A percentile compares a stretch with the other conserved stretches of the same genome.
Conservation (phyloP, 495 filamentous ascomycete species). For the Melanomma pulvis-pyrius region DNA sequence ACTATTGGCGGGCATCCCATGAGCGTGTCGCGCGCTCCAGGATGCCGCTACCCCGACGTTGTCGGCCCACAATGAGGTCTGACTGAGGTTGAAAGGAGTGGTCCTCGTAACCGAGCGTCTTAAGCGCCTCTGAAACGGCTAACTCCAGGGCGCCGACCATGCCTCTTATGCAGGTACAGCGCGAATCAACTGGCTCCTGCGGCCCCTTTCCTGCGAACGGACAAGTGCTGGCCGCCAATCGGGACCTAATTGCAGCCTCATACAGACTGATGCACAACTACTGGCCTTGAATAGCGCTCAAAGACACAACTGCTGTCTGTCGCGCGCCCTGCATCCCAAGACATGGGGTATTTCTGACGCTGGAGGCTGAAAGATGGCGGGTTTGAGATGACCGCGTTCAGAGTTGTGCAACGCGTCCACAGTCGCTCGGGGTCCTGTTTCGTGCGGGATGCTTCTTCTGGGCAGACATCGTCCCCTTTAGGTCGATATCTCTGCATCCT, state of each 20-base stretch:
- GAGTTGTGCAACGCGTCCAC: background rate
- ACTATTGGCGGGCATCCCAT: slow-evolving; percentile 3
- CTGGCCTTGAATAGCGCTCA: slow-evolving; percentile 14
- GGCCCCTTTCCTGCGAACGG: slow-evolving; percentile 4
- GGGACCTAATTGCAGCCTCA: slow-evolving; percentile 5
- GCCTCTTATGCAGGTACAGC: slow-evolving; percentile 28
- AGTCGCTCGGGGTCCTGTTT: background rate
- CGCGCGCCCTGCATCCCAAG: background rate
- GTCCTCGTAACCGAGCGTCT: slow-evolving; percentile 8
- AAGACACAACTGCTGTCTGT: background rate
- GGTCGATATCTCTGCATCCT: slow-evolving; percentile 4
- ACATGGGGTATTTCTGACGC: background rate
- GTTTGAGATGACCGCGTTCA: background rate
- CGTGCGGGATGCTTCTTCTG: background rate
- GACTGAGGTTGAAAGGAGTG: slow-evolving; percentile 4
- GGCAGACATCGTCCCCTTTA: background rate
- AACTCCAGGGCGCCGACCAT: background rate
- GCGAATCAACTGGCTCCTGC: slow-evolving; percentile 2
- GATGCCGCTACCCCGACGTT: background rate
- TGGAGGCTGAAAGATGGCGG: slow-evolving; percentile 2
- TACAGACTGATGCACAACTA: slow-evolving; percentile 5
- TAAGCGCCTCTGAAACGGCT: slow-evolving; percentile 27
- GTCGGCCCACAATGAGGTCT: background rate
- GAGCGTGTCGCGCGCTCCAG: slow-evolving; percentile 36
- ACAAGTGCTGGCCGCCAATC: slow-evolving; percentile 15